A percentile compares a stretch with the other conserved stretches of the same genome.
Conservation (phyloP, 2,329 filamentous ascomycete genomes). For the Talaromyces funiculosus region DNA sequence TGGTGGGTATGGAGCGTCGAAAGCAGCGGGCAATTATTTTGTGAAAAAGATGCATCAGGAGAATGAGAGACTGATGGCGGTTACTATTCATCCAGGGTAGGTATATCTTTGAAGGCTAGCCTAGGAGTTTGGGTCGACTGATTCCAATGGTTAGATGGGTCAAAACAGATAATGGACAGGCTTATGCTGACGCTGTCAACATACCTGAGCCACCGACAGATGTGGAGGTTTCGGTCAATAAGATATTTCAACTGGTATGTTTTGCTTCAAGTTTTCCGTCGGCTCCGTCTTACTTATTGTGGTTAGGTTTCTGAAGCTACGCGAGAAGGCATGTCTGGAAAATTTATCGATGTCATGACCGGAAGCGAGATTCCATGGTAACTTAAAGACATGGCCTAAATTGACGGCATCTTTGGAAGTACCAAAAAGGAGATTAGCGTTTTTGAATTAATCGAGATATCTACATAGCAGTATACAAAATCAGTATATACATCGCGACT, state of each 20-base stretch:
- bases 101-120: no score
- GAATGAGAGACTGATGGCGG: slow-evolving; percentile 4
- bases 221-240: slow-evolving; percentile 3
- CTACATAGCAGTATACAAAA: not conserved
- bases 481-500: not conserved
- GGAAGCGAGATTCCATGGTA: slow-evolving; percentile 11
- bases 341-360: slow-evolving; percentile 8
- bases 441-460: not conserved
- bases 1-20: slow-evolving; percentile 8
- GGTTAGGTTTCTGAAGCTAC: slow-evolving; percentile 2
- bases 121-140: not conserved
- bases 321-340: slow-evolving; percentile 7
- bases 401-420: no score
- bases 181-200: slow-evolving; percentile 11
- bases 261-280: not conserved
- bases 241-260: slow-evolving; percentile 3
- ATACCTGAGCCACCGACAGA: slow-evolving; percentile 6
- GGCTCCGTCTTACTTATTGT: not conserved
- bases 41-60: slow-evolving; percentile 12
- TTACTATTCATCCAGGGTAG: slow-evolving; percentile 11
- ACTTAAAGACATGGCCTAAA: no score
- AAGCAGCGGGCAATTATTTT: slow-evolving; percentile 10
- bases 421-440: not conserved
- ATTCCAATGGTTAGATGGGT: slow-evolving; percentile 8
- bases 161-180: slow-evolving; percentile 11